Percentiles rank a stretch among this genome's conserved stretches.
These are phyloP conservation scores for Tylopilus subfusipes DNA, from an alignment of 768 basidiomycete genomes.

Conservation along the genomic window DNA sequence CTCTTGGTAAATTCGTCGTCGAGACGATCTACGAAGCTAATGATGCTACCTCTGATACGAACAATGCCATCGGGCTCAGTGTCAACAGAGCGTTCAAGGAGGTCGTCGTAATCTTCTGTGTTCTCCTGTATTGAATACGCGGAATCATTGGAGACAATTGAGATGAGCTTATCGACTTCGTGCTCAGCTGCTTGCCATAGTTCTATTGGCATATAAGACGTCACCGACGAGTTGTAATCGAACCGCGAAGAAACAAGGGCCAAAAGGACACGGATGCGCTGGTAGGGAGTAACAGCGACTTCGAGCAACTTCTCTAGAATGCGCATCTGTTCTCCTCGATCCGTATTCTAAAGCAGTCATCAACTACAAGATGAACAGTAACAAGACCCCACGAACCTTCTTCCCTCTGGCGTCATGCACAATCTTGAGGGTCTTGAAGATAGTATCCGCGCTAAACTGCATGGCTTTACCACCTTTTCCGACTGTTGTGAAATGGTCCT, in stretches of 20 bases:
- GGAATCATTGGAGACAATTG: conserved; percentile 66
- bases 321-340: conserved; percentile 90
- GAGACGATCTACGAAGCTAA: conserved; percentile 92
- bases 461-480: conserved; percentile 85
- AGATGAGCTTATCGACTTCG: conserved; percentile 86
- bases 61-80: conserved; percentile 71
- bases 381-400: conserved; percentile 60
- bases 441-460: conserved; percentile 76
- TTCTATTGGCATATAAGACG: conserved; percentile 88
- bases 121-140: conserved; percentile 83
- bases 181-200: conserved; percentile 84
- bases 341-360: conserved; percentile 70
- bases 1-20: conserved; percentile 99
- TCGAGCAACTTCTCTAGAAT: conserved; percentile 84
- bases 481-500: conserved; percentile 83
- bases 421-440: conserved; percentile 89
- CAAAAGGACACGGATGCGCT: conserved; percentile 90
- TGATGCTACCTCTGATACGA: conserved; percentile 89
- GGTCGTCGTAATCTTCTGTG: conserved; percentile 90
- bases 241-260: conserved; percentile 93
- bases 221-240: conserved; percentile 89
- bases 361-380: conserved; percentile 7
- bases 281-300: conserved; percentile 84
- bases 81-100: conserved; percentile 74
- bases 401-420: conserved; percentile 94